Conservation (phyloP, 768 basidiomycete genomes). For the Pholiota microspora region DNA sequence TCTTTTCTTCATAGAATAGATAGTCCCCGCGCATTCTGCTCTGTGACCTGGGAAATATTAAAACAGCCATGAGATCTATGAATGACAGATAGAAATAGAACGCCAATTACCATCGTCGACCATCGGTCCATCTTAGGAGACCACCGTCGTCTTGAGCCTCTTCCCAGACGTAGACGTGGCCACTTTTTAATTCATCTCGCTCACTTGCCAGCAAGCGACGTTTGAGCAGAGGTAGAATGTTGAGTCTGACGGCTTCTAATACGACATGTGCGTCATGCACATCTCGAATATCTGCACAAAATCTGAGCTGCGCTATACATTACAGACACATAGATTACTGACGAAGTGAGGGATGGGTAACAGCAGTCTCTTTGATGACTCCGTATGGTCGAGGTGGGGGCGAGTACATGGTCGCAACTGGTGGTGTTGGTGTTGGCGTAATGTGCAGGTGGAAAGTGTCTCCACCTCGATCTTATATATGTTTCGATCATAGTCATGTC, state of each 20-base stretch:
- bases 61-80: neutral
- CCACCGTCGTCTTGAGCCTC: conserved; percentile 75
- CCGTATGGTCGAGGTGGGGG: conserved; percentile 18
- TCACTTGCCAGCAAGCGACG: conserved; percentile 69
- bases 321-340: conserved; percentile 13
- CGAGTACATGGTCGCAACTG: conserved; percentile 18
- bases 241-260: conserved; percentile 72
- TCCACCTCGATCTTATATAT: conserved; percentile 22
- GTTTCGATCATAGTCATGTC: conserved; percentile 15
- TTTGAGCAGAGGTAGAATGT: conserved; percentile 67
- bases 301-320: neutral
- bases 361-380: conserved; percentile 24
- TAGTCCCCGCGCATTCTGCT: conserved; percentile 84
- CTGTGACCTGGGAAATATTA: conserved; percentile 56
- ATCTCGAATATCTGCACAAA: conserved; percentile 63
- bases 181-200: conserved; percentile 65
- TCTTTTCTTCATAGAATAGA: conserved; percentile 82
- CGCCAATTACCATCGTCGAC: conserved; percentile 61
- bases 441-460: neutral
- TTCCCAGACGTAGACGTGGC: conserved; percentile 85
- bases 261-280: conserved; percentile 77
- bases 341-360: conserved; percentile 52
- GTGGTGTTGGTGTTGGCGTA: neutral
- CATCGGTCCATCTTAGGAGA: conserved; percentile 79
- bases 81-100: neutral